phyloP scores from a whole-genome alignment of 2,329 filamentous ascomycete genomes.

The Myriosclerotinia scirpicola region DNA sequence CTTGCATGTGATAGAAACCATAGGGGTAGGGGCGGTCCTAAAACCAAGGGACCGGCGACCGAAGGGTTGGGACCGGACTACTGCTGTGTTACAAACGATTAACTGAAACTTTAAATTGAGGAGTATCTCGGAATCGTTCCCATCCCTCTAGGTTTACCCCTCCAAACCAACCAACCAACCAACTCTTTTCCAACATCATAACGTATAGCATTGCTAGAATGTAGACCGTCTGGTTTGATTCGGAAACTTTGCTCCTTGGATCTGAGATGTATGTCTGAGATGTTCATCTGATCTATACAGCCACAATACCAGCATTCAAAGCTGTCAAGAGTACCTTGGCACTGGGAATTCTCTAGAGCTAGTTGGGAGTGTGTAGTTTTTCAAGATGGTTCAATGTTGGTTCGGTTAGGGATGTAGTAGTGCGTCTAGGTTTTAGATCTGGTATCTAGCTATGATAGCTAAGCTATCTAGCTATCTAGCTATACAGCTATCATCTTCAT shows the following conservation, averaged over 20 bases:
- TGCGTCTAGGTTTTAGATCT: background rate
- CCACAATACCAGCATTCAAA: background rate
- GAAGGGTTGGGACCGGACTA: background rate
- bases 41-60: background rate
- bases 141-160: background rate
- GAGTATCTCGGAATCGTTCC: background rate
- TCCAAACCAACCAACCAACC: too few relatives aligned
- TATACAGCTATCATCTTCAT: background rate
- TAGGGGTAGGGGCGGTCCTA: background rate
- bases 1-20: background rate
- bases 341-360: background rate
- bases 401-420: background rate
- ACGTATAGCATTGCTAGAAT: background rate
- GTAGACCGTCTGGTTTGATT: background rate
- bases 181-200: background rate
- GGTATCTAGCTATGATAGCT: too few relatives aligned
- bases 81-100: background rate
- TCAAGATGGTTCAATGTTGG: background rate
- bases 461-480: background rate
- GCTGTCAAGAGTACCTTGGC: background rate
- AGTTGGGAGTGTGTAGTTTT: background rate
- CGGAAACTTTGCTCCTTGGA: background rate
- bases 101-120: slow-evolving; percentile 1
- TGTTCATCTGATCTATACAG: too few relatives aligned
- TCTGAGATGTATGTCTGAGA: too few relatives aligned